phyloP scores from a whole-genome alignment of 1,139 yeast species.

The Taphrina flavorubra region DNA sequence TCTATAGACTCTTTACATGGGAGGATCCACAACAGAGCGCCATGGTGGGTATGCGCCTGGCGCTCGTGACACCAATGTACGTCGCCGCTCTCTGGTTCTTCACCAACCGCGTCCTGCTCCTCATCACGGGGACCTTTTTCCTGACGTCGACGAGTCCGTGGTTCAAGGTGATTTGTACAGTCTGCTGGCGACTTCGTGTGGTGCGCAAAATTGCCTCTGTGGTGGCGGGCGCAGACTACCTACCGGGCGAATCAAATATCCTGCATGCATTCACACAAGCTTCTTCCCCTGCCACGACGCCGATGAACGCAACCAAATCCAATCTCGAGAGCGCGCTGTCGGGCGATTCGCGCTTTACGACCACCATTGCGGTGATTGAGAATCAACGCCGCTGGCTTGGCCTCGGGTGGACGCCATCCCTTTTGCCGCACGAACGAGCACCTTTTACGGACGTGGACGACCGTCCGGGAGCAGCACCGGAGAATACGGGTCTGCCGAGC shows the following conservation, averaged over 20 bases:
- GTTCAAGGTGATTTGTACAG: slow-evolving; percentile 37
- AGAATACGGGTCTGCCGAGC: slow-evolving; percentile 78
- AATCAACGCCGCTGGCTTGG: slow-evolving; percentile 98
- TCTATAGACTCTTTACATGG: slow-evolving; percentile 20
- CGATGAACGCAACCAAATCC: slow-evolving; percentile 1
- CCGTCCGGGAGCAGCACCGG: slow-evolving; percentile 81
- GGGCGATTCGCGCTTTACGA: slow-evolving; percentile 74
- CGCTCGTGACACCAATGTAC: slow-evolving; percentile 27
- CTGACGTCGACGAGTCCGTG: slow-evolving; percentile 40
- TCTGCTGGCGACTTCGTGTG: slow-evolving; percentile 40
- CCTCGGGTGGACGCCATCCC: slow-evolving; percentile 94
- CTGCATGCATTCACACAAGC: slow-evolving; percentile 18
- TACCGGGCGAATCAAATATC: slow-evolving; percentile 37
- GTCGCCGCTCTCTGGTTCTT: slow-evolving; percentile 29
- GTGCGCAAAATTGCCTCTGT: slow-evolving; percentile 35
- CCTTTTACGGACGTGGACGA: slow-evolving; percentile 94
- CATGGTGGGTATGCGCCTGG: slow-evolving; percentile 29
- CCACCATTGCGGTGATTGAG: slow-evolving; percentile 71
- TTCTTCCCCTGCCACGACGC: neutral
- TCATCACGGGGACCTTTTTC: slow-evolving; percentile 30
- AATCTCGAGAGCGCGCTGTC: slow-evolving; percentile 52
- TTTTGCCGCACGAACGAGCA: slow-evolving; percentile 88
- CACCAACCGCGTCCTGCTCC: slow-evolving; percentile 21
- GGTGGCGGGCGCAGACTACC: slow-evolving; percentile 27
- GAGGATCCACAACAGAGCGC: slow-evolving; percentile 32